Percentiles rank a stretch among this genome's conserved stretches.
Conservation (phyloP, 306 rosid genomes). For the Corylus heterophylla region DNA sequence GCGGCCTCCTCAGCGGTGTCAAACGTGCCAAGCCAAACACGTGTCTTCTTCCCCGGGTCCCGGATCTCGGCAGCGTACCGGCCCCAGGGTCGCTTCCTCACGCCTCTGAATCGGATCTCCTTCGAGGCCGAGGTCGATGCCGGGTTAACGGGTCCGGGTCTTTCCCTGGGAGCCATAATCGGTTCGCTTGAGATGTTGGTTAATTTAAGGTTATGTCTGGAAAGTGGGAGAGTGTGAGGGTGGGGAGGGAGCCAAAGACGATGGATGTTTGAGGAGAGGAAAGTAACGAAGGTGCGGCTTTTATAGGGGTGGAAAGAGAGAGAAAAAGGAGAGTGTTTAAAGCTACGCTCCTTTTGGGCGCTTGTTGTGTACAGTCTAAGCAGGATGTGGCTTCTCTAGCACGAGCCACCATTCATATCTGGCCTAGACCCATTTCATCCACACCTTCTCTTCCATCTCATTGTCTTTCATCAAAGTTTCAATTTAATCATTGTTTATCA, state of each 20-base stretch:
- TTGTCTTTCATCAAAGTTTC: too few species aligned
- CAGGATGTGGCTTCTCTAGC: conserved; percentile 51
- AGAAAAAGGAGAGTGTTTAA: conserved; percentile 16
- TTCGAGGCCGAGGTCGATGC: conserved; percentile 7
- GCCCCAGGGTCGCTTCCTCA: conserved; percentile 86
- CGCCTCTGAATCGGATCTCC: conserved; percentile 84
- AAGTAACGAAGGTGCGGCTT: conserved; percentile 14
- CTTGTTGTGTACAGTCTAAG: conserved; percentile 28
- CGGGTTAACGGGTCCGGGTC: conserved; percentile 17
- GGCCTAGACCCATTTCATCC: conserved; percentile 18
- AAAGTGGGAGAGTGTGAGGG: not conserved
- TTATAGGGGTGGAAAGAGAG: conserved; percentile 30
- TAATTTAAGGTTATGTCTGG: not conserved
- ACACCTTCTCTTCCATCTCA: too few species aligned
- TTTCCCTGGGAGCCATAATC: conserved; percentile 59
- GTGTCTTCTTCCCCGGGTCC: conserved; percentile 78
- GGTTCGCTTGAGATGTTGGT: not conserved
- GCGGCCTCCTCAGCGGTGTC: conserved; percentile 90
- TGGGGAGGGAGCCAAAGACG: conserved; percentile 14
- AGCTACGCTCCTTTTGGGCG: conserved; percentile 68
- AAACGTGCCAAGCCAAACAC: conserved; percentile 89
- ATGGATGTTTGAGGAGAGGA: conserved; percentile 27
- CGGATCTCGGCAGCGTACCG: conserved; percentile 97
- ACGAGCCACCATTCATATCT: conserved; percentile 40
- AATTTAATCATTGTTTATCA: too few species aligned